These are phyloP conservation scores for Myriangium duriaei DNA, from an alignment of 2,329 filamentous ascomycete genomes.

Conservation along the genomic window DNA sequence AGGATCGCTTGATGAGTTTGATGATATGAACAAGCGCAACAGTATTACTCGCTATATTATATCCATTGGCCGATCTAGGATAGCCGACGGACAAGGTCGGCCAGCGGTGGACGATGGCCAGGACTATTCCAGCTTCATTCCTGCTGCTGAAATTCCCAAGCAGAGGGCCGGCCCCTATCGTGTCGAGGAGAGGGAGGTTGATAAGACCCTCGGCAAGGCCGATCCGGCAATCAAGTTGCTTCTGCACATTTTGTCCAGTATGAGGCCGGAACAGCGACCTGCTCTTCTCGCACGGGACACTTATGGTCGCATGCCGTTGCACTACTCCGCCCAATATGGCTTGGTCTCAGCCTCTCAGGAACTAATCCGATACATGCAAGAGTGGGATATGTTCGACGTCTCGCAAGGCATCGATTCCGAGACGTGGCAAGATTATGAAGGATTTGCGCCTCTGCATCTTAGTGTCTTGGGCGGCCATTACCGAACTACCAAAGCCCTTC, in stretches of 20 bases:
- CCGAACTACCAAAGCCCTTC: constrained; percentile 66
- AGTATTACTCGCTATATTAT: constrained; percentile 88
- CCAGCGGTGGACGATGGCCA: constrained; percentile 22
- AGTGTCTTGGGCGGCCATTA: constrained; percentile 86
- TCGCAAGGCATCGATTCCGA: constrained; percentile 74
- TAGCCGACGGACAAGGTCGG: constrained; percentile 28
- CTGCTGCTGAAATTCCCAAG: constrained; percentile 59
- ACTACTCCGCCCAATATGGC: constrained; percentile 91
- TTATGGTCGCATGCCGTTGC: constrained; percentile 72
- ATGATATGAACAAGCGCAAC: constrained; percentile 90
- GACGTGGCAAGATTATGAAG: constrained; percentile 85
- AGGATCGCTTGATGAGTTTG: constrained; percentile 64
- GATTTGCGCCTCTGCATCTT: constrained; percentile 80
- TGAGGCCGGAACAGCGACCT: constrained; percentile 53
- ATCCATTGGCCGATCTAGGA: constrained; percentile 67
- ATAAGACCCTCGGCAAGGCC: constrained; percentile 49
- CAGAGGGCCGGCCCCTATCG: constrained; percentile 49
- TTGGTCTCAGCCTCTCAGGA: constrained; percentile 83
- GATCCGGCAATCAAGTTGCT: constrained; percentile 65
- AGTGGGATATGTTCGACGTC: constrained; percentile 78
- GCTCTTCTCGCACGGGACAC: constrained; percentile 60
- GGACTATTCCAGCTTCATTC: constrained; percentile 61
- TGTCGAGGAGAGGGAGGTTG: constrained; percentile 49
- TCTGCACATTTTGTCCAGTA: constrained; percentile 49
- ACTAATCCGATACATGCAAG: constrained; percentile 77